Percentiles rank a stretch among this genome's conserved stretches.
phyloP scores from a whole-genome alignment of 75 land plant species.

The Selaginella moellendorffii region DNA sequence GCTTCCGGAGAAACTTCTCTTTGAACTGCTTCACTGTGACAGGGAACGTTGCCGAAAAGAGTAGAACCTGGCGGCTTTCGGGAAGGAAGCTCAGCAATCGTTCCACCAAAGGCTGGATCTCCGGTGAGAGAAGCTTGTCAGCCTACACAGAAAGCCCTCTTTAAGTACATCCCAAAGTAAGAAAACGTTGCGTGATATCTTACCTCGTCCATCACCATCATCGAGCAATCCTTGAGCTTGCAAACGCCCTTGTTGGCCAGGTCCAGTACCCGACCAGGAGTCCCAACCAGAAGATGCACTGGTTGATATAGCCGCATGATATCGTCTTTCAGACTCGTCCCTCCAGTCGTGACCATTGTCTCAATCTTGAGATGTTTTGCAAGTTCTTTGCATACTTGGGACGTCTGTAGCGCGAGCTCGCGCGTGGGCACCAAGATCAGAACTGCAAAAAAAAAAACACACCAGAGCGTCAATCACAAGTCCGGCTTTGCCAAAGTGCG shows the following conservation, averaged over 20 bases:
- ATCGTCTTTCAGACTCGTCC: constrained; percentile 87
- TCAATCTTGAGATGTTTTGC: constrained; percentile 77
- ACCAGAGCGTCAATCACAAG: not conserved
- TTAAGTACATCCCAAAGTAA: not conserved
- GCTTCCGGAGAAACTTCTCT: constrained; percentile 66
- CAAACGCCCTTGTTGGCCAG: constrained; percentile 82
- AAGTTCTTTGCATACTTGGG: constrained; percentile 95
- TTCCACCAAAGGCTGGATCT: constrained; percentile 79
- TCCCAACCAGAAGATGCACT: constrained; percentile 90
- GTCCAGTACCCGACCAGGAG: constrained; percentile 87
- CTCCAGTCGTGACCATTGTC: constrained; percentile 92
- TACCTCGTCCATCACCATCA: constrained; percentile 98
- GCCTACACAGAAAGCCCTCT: constrained; percentile 33
- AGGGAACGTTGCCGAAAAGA: constrained; percentile 92
- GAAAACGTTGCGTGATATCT: not conserved
- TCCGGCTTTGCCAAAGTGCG: not conserved
- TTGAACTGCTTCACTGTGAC: constrained; percentile 97
- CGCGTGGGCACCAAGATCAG: constrained; percentile 83
- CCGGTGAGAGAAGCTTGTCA: constrained; percentile 88
- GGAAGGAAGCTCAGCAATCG: constrained; percentile 71
- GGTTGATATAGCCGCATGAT: constrained; percentile 94
- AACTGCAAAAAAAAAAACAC: constrained; percentile 26
- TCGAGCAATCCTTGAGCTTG: constrained; percentile 58
- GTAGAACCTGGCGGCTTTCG: constrained; percentile 55
- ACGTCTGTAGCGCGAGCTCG: constrained; percentile 89